These are phyloP conservation scores for Venturia effusa DNA, from an alignment of 2,329 filamentous ascomycete genomes.

Conservation along the genomic window DNA sequence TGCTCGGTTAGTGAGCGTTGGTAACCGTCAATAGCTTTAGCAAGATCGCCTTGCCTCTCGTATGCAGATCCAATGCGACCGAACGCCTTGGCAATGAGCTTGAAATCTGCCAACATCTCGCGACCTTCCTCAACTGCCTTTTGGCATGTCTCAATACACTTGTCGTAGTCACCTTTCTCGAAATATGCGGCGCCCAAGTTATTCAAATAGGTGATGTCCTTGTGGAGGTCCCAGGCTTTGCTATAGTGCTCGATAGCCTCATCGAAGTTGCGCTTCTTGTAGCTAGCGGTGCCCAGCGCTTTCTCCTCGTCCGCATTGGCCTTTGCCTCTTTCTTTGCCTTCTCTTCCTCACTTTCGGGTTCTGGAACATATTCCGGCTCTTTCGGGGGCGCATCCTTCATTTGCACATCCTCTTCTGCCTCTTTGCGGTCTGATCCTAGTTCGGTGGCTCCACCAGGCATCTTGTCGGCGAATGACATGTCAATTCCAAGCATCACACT, in stretches of 20 bases:
- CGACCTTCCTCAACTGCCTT: constrained; percentile 86
- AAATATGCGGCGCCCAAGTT: constrained; percentile 91
- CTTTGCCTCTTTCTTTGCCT: constrained; percentile 81
- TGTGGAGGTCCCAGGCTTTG: constrained; percentile 88
- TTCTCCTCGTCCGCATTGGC: constrained; percentile 91
- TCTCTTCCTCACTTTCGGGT: constrained; percentile 68
- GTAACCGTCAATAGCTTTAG: constrained; percentile 77
- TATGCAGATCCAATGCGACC: constrained; percentile 89
- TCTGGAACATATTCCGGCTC: constrained; percentile 56
- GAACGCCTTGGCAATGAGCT: constrained; percentile 95
- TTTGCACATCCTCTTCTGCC: constrained; percentile 61
- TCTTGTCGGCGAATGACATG: constrained; percentile 55
- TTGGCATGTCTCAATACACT: constrained; percentile 74
- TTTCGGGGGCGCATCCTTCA: constrained; percentile 55
- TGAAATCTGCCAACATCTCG: constrained; percentile 87
- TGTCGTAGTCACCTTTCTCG: constrained; percentile 90
- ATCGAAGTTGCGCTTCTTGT: constrained; percentile 98
- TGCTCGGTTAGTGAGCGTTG: constrained; percentile 92
- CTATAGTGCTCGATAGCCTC: constrained; percentile 87
- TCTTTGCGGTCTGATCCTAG: constrained; percentile 33
- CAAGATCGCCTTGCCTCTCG: constrained; percentile 75
- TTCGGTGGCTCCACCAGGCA: constrained; percentile 19
- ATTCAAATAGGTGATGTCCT: constrained; percentile 96
- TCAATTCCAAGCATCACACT: constrained; percentile 89
- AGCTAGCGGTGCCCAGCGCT: constrained; percentile 82